These are phyloP conservation scores for Fusarium guadeloupense DNA, from an alignment of 2,329 filamentous ascomycete species.

Conservation along the genomic window DNA sequence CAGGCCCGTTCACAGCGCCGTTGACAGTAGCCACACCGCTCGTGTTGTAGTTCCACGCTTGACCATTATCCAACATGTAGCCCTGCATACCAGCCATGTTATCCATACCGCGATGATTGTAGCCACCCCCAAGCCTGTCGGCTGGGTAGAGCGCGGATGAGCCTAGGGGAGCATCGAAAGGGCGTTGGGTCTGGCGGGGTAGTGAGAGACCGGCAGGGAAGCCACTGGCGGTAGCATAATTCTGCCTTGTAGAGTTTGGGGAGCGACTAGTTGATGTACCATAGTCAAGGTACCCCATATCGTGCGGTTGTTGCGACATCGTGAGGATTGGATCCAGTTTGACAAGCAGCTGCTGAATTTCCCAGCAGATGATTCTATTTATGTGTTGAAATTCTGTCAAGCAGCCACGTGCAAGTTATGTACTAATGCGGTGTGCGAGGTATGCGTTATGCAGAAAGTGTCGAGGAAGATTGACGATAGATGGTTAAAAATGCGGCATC, in stretches of 20 bases:
- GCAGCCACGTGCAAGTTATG: conserved; percentile 12
- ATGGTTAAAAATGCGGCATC: conserved; percentile 35
- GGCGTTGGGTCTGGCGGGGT: conserved; percentile 70
- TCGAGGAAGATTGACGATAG: conserved; percentile 14
- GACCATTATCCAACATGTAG: conserved; percentile 73
- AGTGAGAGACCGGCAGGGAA: conserved; percentile 60
- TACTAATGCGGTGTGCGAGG: conserved; percentile 5
- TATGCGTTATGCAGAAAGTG: conserved; percentile 15
- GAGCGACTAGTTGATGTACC: conserved; percentile 66
- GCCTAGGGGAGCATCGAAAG: conserved; percentile 76
- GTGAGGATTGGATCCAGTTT: conserved; percentile 37
- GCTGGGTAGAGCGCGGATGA: conserved; percentile 73
- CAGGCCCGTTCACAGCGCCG: conserved; percentile 71
- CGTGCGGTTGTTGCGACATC: conserved; percentile 62
- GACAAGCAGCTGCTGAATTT: conserved; percentile 37
- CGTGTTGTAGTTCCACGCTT: conserved; percentile 80
- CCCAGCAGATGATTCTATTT: conserved; percentile 30
- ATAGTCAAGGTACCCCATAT: conserved; percentile 78
- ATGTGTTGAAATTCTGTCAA: conserved; percentile 4
- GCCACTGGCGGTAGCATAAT: conserved; percentile 57
- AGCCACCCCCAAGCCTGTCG: conserved; percentile 71
- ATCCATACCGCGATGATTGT: conserved; percentile 67
- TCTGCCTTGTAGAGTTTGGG: conserved; percentile 74
- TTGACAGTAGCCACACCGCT: conserved; percentile 71
- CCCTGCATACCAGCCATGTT: conserved; percentile 56